Conservation (phyloP, 2,329 filamentous ascomycete species). For the Aspergillus piperis region DNA sequence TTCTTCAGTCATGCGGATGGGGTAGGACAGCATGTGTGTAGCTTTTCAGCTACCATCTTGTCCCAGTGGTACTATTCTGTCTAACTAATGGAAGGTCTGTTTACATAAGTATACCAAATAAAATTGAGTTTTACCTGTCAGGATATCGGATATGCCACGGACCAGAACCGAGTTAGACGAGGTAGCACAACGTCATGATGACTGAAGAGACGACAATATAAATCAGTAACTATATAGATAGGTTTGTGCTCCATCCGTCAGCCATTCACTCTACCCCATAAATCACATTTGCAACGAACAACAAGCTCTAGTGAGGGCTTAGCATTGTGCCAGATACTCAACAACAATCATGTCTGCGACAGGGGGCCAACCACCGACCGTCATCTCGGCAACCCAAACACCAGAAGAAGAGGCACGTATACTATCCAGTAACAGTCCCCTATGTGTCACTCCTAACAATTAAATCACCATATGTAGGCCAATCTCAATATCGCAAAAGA, state of each 20-base stretch:
- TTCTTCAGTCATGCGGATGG: too few relatives aligned
- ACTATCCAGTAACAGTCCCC: background rate
- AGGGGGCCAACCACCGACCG: background rate
- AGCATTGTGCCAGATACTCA: background rate
- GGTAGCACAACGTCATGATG: background rate
- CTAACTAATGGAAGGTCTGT: too few relatives aligned
- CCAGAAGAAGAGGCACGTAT: background rate
- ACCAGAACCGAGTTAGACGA: background rate
- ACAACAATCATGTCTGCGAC: background rate
- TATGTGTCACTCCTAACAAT: background rate
- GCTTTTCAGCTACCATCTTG: too few relatives aligned
- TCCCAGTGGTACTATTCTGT: too few relatives aligned
- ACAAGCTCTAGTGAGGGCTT: too few relatives aligned
- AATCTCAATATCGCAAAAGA: slow-evolving; percentile 39
- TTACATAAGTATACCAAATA: background rate
- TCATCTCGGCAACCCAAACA: background rate
- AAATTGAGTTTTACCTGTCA: background rate
- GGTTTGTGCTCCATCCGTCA: too few relatives aligned
- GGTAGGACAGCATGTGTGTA: too few relatives aligned
- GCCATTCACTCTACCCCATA: too few relatives aligned
- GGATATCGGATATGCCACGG: background rate
- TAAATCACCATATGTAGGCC: background rate
- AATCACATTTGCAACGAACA: too few relatives aligned
- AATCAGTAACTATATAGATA: background rate
- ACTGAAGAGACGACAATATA: background rate